Base-by-base conservation (phyloP, 116 monocot genomes). In the Posidonia oceanica region DNA sequence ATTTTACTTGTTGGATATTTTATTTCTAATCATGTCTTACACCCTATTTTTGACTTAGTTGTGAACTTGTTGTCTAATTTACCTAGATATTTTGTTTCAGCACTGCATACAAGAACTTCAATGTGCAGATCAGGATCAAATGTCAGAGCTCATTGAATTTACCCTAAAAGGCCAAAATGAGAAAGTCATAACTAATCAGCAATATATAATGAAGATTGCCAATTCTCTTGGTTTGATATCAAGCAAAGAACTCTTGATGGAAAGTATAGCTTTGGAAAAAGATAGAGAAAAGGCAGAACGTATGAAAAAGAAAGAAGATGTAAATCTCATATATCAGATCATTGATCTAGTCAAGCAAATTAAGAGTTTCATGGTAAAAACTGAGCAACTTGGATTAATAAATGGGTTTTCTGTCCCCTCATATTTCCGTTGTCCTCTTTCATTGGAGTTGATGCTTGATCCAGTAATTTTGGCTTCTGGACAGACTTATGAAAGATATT, bases 401-500 rank as follows among this genome's bases (percentile, higher is more conserved):
- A 80, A 88, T 80, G 88, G 86, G 59, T 14, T 80, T 4, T 75
- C 72, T 10, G 59, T 93, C 52, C 93, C 93, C 62, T 59, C 82
- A 16, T 83, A 86, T 76, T 94, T 94, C 52, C 78, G 85, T 11
- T 94, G 93, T 40, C 88, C 86, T 66, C 80, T 93, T 12, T 86
- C 93, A 11, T 80, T 86, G 64, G 76, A 82, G 59, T 77, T 88
- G 51, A 93, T 93, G 93, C 15, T 77, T 52, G 93, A 93, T 71
- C 93, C 93, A 4, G 93, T 93, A 59, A 93, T 88, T 71, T 52
- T 93, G 73, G 83, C 83, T 20, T 86, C 93, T 53, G 93, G 93
- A 17, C 93, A 93, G 72, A 93, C 93, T 54, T 93, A 74, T 62
- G 93, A 93, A 67, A 77, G 88, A 67, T 71, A 78, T 72, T 88